Base-by-base conservation (phyloP, 176 grass and related monocot genomes). In the Chloris gayana region DNA sequence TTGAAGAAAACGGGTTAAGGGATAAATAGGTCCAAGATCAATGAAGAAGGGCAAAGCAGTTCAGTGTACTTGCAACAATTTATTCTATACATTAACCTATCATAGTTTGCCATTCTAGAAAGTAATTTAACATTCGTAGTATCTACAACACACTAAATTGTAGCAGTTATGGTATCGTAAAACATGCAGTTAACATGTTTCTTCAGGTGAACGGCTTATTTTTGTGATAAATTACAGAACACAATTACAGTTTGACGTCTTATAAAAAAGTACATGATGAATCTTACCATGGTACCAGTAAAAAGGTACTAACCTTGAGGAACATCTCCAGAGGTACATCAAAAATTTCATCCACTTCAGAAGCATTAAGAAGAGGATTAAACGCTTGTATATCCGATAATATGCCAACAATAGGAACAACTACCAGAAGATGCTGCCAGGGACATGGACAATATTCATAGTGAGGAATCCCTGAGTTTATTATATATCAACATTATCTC, bases 241-340 rank as follows among this genome's bases (percentile, higher is more conserved):
- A 21, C 27, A 66, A 19, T 24, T 61, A 72, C 9, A 64, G 33
- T 24, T 27, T 65, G 31, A 57, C 3, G 22, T 73, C 4, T 32
- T 61, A 74, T 47, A 56, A 56, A 53, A 79, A 38, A 21, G 1
- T 30, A 50, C 21, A 77, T 41, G 30, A 18, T 9, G 35, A 73
- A 4, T 53, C 22, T 70, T 84, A 76, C 54, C 11, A 80, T n/a
- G 32, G 8, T 57, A n/a, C 24, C 65, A 81, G 78, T 27, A 80
- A 46, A 61, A 59, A n/a, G 53, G 42, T 76, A 85, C 41, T 66
- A 57, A 89, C 92, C 92, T 94, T 89, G 69, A 94, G 92, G 69
- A 94, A 94, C 92, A 94, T 94, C 81, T 91, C 83, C 66, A 89
- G 47, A 12, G 89, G 89, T 57, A 90, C 88, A 86, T 94, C 73